Base-by-base conservation (phyloP, 768 basidiomycete genomes). In the Galerina sulciceps region DNA sequence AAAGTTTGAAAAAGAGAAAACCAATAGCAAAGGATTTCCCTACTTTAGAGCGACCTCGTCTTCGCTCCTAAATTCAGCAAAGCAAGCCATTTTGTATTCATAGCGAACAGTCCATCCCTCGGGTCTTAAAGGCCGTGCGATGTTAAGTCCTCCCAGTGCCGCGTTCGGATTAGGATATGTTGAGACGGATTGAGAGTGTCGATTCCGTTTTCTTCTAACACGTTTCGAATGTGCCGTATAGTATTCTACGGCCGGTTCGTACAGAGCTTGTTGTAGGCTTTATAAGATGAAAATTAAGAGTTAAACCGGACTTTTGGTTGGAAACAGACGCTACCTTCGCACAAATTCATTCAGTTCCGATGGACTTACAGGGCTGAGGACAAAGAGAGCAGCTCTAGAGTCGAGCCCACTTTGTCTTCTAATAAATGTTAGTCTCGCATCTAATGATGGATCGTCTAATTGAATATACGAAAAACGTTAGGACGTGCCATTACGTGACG, bases 71-170 rank as follows among this genome's bases (percentile, higher is more conserved):
- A 98, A 94, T 73, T 99, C 96, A 0, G 96, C 94, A 72, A 98
- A 99, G 65, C 91, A 90, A 0, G 91, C 97, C 84, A 96, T 91
- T 75, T 99, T 99, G 80, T 94, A 99, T 70, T 98, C 96, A 68
- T 98, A 98, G 31, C 97, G 80, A 17, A 96, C 94, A 0, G 91
- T 93, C 96, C 96, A 99, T 0, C 96, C 96, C 72, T 93, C 89
- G 0, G 89, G 84, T 26, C 91, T 79, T 4, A 97, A 76, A 0
- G 90, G 86, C 15, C 88, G 85, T 1, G 82, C 72, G 17, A 83
- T 71, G 40, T 71, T 71, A 13, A 76, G 61, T 18, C 68, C 71
- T 6, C 80, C 83, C 8, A 81, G 56, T 3, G 82, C 79, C 18
- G 79, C 73, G n/a, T 80, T 65, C 3, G 85, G 76, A n/a, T 78